Conservation (phyloP, 176 grass and related monocot species). For the Zizania latifolia region DNA sequence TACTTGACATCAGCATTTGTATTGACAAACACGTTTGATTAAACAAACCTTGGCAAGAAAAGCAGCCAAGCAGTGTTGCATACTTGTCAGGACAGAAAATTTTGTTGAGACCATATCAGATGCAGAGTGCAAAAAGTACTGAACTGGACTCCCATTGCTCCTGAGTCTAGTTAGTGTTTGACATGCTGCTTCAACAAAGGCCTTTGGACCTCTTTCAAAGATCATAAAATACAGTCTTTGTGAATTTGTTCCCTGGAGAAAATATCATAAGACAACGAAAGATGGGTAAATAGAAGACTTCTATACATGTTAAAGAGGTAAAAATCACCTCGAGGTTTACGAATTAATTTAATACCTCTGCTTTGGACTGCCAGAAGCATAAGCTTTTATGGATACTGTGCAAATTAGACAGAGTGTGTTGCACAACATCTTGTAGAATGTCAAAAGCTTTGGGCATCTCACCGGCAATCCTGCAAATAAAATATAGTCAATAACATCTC, state of each 20-base stretch:
- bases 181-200: conserved; percentile 58
- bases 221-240: conserved; percentile 88
- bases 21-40: neutral
- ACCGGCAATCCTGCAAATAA: conserved; percentile 46
- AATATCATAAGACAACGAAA: conserved; percentile 15
- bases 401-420: conserved; percentile 53
- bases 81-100: conserved; percentile 53
- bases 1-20: conserved; percentile 1
- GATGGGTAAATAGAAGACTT: neutral
- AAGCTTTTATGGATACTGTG: conserved; percentile 83
- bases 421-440: conserved; percentile 74
- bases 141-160: conserved; percentile 40
- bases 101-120: conserved; percentile 72
- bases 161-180: conserved; percentile 39
- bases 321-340: neutral
- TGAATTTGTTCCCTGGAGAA: conserved; percentile 45
- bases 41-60: conserved; percentile 85
- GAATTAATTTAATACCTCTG: conserved; percentile 48
- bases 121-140: conserved; percentile 52
- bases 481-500: neutral
- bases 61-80: conserved; percentile 57
- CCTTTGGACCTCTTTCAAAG: conserved; percentile 84
- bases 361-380: conserved; percentile 68
- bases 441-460: conserved; percentile 53
- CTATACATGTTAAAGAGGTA: neutral